A percentile compares a stretch with the other conserved stretches of the same genome.
These are phyloP conservation scores for Colletotrichum viniferum DNA, from an alignment of 2,329 filamentous ascomycete species.

Conservation along the genomic window DNA sequence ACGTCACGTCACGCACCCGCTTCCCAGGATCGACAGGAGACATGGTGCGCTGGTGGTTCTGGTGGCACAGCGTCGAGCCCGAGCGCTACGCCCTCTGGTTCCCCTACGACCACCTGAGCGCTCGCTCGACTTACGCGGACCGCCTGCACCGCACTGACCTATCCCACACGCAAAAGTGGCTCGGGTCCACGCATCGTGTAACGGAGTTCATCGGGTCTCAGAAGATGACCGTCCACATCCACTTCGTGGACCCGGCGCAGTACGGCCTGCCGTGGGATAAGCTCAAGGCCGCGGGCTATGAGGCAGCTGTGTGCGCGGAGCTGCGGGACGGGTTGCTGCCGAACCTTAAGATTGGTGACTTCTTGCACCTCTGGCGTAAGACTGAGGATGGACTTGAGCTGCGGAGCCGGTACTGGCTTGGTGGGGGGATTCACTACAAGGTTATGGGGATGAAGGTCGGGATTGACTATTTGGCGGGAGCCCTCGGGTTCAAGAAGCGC, in stretches of 20 bases:
- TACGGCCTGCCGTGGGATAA: constrained; percentile 16
- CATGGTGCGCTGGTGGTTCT: constrained; percentile 19
- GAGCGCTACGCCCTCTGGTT: constrained; percentile 20
- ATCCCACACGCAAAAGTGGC: constrained; percentile 18
- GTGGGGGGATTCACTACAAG: constrained; percentile 11
- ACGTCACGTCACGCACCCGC: constrained; percentile 10
- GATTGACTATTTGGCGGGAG: constrained; percentile 8
- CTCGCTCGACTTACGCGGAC: constrained; percentile 8
- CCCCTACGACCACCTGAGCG: constrained; percentile 6
- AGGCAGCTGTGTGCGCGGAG: constrained; percentile 7
- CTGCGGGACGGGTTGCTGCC: neutral
- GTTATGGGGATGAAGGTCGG: constrained; percentile 5
- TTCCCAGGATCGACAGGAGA: constrained; percentile 14
- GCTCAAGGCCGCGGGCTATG: constrained; percentile 4
- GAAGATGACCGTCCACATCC: constrained; percentile 13
- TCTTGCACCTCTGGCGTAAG: constrained; percentile 14
- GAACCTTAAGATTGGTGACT: constrained; percentile 16
- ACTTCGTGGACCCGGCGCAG: constrained; percentile 11
- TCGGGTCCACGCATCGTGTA: constrained; percentile 16
- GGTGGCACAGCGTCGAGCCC: constrained; percentile 19
- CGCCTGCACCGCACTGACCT: constrained; percentile 10
- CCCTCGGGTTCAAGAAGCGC: constrained; percentile 1
- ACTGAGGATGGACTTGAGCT: constrained; percentile 7
- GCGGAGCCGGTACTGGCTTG: constrained; percentile 14
- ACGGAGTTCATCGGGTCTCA: constrained; percentile 10